Evolutionary conservation across 2,329 filamentous ascomycete species (phyloP), one percentile per base, ranked within the genome.

Genomic region (Xylaria hypoxylon): DNA sequence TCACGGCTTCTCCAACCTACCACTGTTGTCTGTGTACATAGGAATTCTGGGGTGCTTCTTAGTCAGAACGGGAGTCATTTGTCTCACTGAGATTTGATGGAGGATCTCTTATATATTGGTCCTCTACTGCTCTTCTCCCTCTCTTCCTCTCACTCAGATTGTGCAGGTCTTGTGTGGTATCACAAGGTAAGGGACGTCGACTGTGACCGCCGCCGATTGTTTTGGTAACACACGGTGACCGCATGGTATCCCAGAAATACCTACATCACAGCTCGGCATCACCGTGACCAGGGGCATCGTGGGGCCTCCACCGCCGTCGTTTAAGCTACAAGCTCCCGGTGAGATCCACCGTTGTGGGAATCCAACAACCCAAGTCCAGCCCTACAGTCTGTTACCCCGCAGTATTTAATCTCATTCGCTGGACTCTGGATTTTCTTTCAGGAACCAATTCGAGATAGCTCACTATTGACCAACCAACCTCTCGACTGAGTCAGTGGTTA

Each of bases 361-460:
- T 53, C 64, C 57, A 57, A 58, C 42, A 53, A 48, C 28, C 55
- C 65, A 57, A 63, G 42, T 61, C 65, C 68, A 70, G 68, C 68
- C 68, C 68, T 70, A 70, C 35, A 31, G 10, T 26, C 57, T 52
- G 40, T 33, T 68, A 70, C 65, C 68, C 68, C 68, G 65, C 68
- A 70, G 65, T 65, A 68, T 68, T 68, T 65, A 65, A 60, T 60
- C 59, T 59, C 65, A 63, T 65, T 65, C 59, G 65, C 40, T 47
- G 13, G 58, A 26, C 55, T 52, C 48, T 55, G 40, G 40, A n/a
- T 35, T 58, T 59, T 56, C 50, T 44, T 19, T 17, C 44, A 51
- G 24, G 45, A 61, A 58, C 40, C 38, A 40, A 42, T 64, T 62
- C 59, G 51, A 55, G 59, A 51, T 48, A 52, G 65, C 62, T 65